Evolutionary conservation across 169 alveolate species (phyloP).

Genomic region (Pseudocohnilembus persalinus): DNA sequence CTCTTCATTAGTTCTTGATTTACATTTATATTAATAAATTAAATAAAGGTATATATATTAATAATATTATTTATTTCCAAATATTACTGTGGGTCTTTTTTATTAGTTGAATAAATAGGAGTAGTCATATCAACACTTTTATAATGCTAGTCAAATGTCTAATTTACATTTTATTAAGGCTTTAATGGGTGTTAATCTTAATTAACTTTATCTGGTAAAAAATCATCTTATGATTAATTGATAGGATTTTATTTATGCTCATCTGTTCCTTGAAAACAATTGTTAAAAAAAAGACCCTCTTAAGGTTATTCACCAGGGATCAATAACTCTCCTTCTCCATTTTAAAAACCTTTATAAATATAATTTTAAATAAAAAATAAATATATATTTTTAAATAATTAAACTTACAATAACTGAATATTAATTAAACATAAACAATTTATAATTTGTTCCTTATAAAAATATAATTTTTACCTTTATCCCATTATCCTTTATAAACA

Average conservation of each 20-base stretch:
- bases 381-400: no score
- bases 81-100: no score
- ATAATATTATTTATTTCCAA: no score
- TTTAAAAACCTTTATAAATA: slow-evolving; percentile 32
- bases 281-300: slow-evolving; percentile 39
- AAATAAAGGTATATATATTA: no score
- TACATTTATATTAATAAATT: no score
- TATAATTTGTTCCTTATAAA: no score
- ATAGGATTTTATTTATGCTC: neutral
- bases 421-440: no score
- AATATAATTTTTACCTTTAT: neutral
- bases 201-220: no score
- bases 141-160: neutral
- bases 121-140: neutral
- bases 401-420: no score
- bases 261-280: slow-evolving; percentile 17
- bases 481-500: slow-evolving; percentile 56
- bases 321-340: slow-evolving; percentile 41
- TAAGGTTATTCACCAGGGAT: slow-evolving; percentile 39
- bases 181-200: no score
- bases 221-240: neutral
- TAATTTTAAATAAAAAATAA: neutral
- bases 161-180: neutral
- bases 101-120: neutral
- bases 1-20: no score